Conservation (phyloP, 176 grass and related monocot genomes). For the Hordeum marinum region DNA sequence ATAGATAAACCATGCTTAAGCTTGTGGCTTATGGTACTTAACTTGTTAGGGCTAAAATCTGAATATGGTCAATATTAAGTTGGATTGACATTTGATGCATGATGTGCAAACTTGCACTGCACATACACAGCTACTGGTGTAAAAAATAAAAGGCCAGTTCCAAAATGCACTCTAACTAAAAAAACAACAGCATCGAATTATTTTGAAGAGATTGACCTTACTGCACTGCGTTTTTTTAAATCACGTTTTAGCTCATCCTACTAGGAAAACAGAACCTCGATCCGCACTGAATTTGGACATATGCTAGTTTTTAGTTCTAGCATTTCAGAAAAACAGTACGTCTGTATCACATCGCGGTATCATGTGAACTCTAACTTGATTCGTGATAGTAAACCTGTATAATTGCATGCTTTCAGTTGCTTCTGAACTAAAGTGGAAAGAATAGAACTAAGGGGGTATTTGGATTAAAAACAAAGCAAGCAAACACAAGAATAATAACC, state of each 20-base stretch:
- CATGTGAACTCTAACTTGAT: constrained; percentile 5
- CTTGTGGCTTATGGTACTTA: neutral
- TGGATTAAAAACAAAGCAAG: neutral
- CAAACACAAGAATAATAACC: neutral
- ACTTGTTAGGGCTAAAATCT: neutral
- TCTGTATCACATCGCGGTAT: neutral
- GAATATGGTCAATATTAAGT: neutral
- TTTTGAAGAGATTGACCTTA: neutral
- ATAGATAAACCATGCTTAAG: neutral
- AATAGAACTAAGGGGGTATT: neutral
- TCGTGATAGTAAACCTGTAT: neutral
- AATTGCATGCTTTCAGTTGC: neutral
- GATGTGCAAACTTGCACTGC: neutral
- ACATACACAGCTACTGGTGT: neutral
- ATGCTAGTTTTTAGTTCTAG: neutral
- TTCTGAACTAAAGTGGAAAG: neutral
- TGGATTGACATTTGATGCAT: neutral
- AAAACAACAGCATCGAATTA: neutral
- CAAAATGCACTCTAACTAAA: neutral
- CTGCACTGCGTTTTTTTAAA: constrained; percentile 4
- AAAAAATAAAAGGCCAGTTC: neutral
- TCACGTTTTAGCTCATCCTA: neutral
- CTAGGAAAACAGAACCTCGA: neutral
- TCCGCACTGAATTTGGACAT: neutral
- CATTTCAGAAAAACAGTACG: neutral